Percentiles rank a stretch among this genome's conserved stretches.
phyloP scores from a whole-genome alignment of 306 rosid genomes.

The Pterocarpus macrocarpus region DNA sequence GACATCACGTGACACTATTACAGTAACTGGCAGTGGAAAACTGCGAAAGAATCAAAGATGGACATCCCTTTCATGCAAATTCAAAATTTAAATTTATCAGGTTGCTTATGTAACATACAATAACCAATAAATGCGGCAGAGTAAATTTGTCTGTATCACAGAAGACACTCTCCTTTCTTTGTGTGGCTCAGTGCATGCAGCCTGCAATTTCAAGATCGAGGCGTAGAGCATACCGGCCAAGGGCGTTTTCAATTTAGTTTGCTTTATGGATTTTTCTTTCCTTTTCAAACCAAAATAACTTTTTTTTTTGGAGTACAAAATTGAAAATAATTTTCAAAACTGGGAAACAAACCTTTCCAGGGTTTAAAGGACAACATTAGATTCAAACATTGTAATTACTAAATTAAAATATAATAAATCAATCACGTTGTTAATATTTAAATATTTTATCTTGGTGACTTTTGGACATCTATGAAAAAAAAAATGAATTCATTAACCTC shows the following conservation, averaged over 20 bases:
- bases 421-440: constrained; percentile 12
- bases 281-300: neutral
- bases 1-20: constrained; percentile 55
- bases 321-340: neutral
- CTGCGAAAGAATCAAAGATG: constrained; percentile 21
- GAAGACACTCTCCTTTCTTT: constrained; percentile 44
- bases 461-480: neutral
- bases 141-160: constrained; percentile 46
- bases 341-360: constrained; percentile 5
- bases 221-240: constrained; percentile 1
- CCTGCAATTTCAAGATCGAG: neutral
- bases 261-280: neutral
- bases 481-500: constrained; percentile 22
- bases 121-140: constrained; percentile 43
- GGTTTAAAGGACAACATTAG: constrained; percentile 6
- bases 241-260: neutral
- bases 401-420: neutral
- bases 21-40: neutral
- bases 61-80: constrained; percentile 16
- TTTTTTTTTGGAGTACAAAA: no score
- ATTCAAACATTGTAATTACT: constrained; percentile 22
- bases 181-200: neutral
- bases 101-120: constrained; percentile 20
- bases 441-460: constrained; percentile 6
- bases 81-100: constrained; percentile 48